Evolutionary conservation across 2,329 filamentous ascomycete genomes (phyloP).

Genomic region (Cercospora canescens): DNA sequence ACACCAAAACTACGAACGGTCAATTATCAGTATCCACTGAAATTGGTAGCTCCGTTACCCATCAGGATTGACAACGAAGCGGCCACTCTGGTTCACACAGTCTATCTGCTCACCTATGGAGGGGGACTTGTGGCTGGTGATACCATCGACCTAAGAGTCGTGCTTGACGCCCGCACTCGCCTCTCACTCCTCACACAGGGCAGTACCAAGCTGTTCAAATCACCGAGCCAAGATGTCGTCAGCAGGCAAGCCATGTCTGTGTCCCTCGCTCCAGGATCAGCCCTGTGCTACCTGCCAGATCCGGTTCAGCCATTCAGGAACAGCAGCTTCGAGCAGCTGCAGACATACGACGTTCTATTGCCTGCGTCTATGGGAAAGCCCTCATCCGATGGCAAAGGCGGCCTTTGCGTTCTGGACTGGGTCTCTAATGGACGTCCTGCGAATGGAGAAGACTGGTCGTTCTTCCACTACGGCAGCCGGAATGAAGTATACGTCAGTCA

Average conservation of each 20-base stretch:
- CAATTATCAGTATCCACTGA: slow-evolving; percentile 91
- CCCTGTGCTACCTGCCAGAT: slow-evolving; percentile 73
- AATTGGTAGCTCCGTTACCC: slow-evolving; percentile 80
- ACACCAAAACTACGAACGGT: slow-evolving; percentile 72
- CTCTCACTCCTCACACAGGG: slow-evolving; percentile 67
- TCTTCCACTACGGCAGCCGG: slow-evolving; percentile 74
- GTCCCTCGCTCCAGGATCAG: slow-evolving; percentile 49
- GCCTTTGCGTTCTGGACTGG: slow-evolving; percentile 88
- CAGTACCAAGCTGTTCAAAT: slow-evolving; percentile 95
- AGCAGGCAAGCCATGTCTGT: slow-evolving; percentile 47
- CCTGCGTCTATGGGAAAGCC: background rate
- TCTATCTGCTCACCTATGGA: slow-evolving; percentile 92
- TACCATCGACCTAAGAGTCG: slow-evolving; percentile 70
- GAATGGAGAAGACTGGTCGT: slow-evolving; percentile 85
- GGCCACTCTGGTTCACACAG: slow-evolving; percentile 64
- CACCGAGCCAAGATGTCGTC: slow-evolving; percentile 49
- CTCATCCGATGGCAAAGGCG: slow-evolving; percentile 17
- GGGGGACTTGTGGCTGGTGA: slow-evolving; percentile 91
- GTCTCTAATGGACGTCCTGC: slow-evolving; percentile 85
- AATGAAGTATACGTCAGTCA: slow-evolving; percentile 77
- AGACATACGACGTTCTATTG: slow-evolving; percentile 65
- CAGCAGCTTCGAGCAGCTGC: slow-evolving; percentile 81
- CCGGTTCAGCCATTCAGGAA: slow-evolving; percentile 87
- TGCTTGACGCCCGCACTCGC: slow-evolving; percentile 63
- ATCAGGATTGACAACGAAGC: slow-evolving; percentile 43